Evolutionary conservation across 352 stramenopile species (phyloP).

Genomic region (Nannochloropsis limnetica): DNA sequence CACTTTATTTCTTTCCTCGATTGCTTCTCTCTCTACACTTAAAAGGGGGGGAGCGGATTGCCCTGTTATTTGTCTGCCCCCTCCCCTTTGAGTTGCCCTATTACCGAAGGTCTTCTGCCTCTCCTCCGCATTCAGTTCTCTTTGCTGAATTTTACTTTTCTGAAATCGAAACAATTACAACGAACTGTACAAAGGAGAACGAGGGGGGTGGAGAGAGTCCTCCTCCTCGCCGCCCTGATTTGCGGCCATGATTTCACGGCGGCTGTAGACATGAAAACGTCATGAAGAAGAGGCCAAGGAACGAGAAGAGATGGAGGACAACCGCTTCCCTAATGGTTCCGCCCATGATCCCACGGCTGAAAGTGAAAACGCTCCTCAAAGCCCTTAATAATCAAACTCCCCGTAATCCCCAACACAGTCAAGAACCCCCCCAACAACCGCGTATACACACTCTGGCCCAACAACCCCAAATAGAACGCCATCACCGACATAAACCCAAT

Average conservation of each 20-base stretch:
- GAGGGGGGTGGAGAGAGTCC: too few species aligned
- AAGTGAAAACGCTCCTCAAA: conserved; percentile 27
- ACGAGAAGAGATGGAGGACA: background rate
- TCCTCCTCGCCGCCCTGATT: too few species aligned
- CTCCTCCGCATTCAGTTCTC: too few species aligned
- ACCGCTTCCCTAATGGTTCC: background rate
- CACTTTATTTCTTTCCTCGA: background rate
- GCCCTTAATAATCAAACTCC: conserved; percentile 13
- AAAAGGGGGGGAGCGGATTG: background rate
- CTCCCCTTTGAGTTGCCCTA: too few species aligned
- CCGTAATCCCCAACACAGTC: conserved; percentile 4
- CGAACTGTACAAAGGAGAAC: background rate
- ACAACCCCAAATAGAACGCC: conserved; percentile 1
- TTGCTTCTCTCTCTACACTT: background rate
- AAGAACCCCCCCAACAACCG: background rate
- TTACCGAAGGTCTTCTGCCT: too few species aligned
- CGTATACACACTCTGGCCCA: conserved; percentile 26
- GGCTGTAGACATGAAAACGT: too few species aligned
- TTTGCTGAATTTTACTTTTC: background rate
- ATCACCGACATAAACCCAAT: conserved; percentile 34
- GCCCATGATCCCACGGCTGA: conserved; percentile 33
- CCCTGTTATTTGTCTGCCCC: background rate
- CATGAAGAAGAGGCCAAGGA: background rate
- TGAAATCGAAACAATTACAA: background rate
- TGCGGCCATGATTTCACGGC: too few species aligned